Conservation (phyloP, 495 filamentous ascomycete species). For the Tetracladium marchalianum region DNA sequence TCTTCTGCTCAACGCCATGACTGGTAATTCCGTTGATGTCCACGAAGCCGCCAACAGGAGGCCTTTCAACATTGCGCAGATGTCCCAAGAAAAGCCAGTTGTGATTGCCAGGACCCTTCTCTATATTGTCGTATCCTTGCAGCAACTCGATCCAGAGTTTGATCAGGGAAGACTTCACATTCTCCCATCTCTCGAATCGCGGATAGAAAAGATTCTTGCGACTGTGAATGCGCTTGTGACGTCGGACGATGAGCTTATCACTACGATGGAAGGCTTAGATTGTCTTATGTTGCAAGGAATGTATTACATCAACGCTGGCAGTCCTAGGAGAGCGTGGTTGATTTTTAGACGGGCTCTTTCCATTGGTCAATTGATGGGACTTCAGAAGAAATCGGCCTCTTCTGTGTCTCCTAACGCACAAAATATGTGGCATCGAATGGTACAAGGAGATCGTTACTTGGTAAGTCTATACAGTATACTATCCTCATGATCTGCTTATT, state of each 20-base stretch:
- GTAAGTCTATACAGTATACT: conserved; percentile 2
- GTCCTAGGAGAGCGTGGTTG: conserved; percentile 36
- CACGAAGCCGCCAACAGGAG: conserved; percentile 18
- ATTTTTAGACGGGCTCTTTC: conserved; percentile 29
- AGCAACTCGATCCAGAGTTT: conserved; percentile 28
- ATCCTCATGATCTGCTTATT: not conserved
- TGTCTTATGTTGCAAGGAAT: conserved; percentile 26
- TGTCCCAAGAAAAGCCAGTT: conserved; percentile 30
- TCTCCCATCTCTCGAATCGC: conserved; percentile 20
- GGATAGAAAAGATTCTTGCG: conserved; percentile 27
- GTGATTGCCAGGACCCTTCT: conserved; percentile 35
- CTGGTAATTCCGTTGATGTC: conserved; percentile 17
- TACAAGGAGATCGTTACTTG: conserved; percentile 17
- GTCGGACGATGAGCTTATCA: conserved; percentile 39
- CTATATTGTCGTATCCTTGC: conserved; percentile 37
- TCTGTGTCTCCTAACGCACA: conserved; percentile 2
- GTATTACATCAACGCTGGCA: conserved; percentile 34
- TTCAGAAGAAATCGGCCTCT: conserved; percentile 18
- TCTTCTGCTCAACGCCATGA: conserved; percentile 23
- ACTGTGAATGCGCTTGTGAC: conserved; percentile 30
- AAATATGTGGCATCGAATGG: conserved; percentile 14
- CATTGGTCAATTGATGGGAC: conserved; percentile 35
- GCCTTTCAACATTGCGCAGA: conserved; percentile 21
- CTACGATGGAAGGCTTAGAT: conserved; percentile 35
- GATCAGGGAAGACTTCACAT: conserved; percentile 20